Base-by-base conservation (phyloP, 352 stramenopile genomes). In the Pythium aphanidermatum region DNA sequence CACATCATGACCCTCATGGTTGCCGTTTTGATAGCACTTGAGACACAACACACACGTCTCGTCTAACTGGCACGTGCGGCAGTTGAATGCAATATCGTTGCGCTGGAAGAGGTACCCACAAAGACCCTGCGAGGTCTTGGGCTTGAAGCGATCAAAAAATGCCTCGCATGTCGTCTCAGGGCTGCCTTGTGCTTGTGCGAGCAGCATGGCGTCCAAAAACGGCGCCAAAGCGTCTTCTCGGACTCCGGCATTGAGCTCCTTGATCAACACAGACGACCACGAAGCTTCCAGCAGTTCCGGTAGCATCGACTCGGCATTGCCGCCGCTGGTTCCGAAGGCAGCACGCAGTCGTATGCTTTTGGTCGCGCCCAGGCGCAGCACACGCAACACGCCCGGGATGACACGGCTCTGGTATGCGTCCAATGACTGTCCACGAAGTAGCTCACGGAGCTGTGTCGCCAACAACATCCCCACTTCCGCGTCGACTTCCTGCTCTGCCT, bases 51-150 rank as follows among this genome's bases (percentile, higher is more conserved):
- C 96, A 49, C 95, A 99, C 25, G 96, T 99, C 51, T 92, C 75
- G 65, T 99, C 96, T 10, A 89, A 84, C 58, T 99, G 93, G 63
- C 96, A 99, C 46, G 95, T 98, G 31, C 95, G 87, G 75, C 96
- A 99, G 60, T 98, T 98, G 88, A 97, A 99, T 17, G 94, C 93
- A 60, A 99, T 97, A 70, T 99, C 96, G 42, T 96, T 96, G 5
- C 90, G 74, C 50, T 97, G 81, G 60, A 99, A 98, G 23, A 98
- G 70, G 65, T 98, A 98, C 14, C 95, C 95, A 60, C 96, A 99
- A 8, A 90, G 70, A 5, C 65, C 60, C 28, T 77, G 74, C 27
- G 63, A 69, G 29, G 63, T 75, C 32, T 70, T 67, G 32, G 77
- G 67, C 49, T 72, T 73, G 37, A 84, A 85, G 6, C 61, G 59